Evolutionary conservation across 148 eudicot genomes (phyloP).

Genomic region (Vaccinium darrowii): DNA sequence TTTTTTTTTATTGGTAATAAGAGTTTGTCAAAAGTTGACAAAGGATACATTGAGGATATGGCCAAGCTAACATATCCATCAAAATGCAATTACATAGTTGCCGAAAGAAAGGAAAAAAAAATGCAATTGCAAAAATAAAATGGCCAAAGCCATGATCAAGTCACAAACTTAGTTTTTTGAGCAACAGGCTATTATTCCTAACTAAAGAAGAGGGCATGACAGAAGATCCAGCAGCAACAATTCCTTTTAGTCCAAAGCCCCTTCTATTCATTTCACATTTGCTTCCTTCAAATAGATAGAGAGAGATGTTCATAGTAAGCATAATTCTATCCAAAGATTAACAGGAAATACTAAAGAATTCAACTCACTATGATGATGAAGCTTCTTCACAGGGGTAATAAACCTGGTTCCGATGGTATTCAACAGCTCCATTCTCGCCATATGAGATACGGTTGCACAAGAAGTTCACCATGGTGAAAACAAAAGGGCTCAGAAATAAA

Average conservation of each 20-base stretch:
- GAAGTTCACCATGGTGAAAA: constrained; percentile 4
- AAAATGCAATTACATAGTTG: too few relatives aligned
- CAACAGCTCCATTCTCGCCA: constrained; percentile 27
- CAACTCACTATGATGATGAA: constrained; percentile 34
- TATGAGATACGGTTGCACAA: constrained; percentile 29
- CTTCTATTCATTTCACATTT: constrained; percentile 68
- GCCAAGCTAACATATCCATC: too few relatives aligned
- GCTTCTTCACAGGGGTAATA: constrained; percentile 23
- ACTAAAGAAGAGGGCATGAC: constrained; percentile 54
- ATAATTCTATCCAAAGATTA: too few relatives aligned
- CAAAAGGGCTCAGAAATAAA: too few relatives aligned
- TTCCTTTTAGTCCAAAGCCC: constrained; percentile 61
- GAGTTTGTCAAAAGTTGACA: too few relatives aligned
- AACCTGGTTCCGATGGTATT: constrained; percentile 19
- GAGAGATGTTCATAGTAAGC: neutral
- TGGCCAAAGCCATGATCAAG: too few relatives aligned
- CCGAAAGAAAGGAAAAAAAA: too few relatives aligned
- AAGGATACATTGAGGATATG: too few relatives aligned
- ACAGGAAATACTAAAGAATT: neutral
- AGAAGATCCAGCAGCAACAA: constrained; percentile 75
- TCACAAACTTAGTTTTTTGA: too few relatives aligned
- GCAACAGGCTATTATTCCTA: too few relatives aligned
- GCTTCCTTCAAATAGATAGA: constrained; percentile 38
- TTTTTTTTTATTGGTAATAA: too few relatives aligned
- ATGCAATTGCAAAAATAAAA: too few relatives aligned